Evolutionary conservation across 768 basidiomycete genomes (phyloP), one percentile per base, ranked within the genome.

Genomic region (Roridomyces roridus): DNA sequence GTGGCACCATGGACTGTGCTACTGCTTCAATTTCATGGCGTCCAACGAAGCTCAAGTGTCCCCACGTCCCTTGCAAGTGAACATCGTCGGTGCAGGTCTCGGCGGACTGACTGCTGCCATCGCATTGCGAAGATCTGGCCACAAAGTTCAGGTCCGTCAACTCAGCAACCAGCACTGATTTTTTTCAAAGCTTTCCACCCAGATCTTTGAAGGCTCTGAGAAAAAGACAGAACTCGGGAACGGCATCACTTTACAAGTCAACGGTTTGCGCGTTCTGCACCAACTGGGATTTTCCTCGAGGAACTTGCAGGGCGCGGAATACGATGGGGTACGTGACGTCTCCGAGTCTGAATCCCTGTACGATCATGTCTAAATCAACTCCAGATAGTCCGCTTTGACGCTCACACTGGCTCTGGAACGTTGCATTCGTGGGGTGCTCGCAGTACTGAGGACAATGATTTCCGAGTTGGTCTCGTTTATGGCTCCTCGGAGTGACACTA

Each of bases 81-180:
- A 49, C 18, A 20, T 61, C 3, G 55, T 61, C 14, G 55, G 55
- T 21, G 59, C 59, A 21, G 59, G 54, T 12, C 46, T 61, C 7
- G 50, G 50, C 18, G 59, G 59, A 10, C 44, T 60, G 9, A 21
- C 59, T 3, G 41, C 55, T 21, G 59, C 59, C 7, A 37, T 48
- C 6, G 54, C 59, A 12, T 46, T 61, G 10, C 45, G 59, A 4
- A 24, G 49, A 20, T 46, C 23, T 26, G 59, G 53, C n/a, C 59
- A 60, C 21, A 18, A 51, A 5, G 54, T 60, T 11, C 26, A 55
- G 58, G 59, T 45, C n/a, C 23, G 10, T 20, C 17, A 15, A 1
- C 37, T 11, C 25, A 9, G n/a, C 7, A 14, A 14, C 10, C 18
- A 11, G n/a, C 15, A 23, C 26, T 18, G 25, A 18, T 37, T 45